These are phyloP conservation scores for Pascua guehoae DNA, from an alignment of 1,284 basidiomycete species.

Conservation along the genomic window DNA sequence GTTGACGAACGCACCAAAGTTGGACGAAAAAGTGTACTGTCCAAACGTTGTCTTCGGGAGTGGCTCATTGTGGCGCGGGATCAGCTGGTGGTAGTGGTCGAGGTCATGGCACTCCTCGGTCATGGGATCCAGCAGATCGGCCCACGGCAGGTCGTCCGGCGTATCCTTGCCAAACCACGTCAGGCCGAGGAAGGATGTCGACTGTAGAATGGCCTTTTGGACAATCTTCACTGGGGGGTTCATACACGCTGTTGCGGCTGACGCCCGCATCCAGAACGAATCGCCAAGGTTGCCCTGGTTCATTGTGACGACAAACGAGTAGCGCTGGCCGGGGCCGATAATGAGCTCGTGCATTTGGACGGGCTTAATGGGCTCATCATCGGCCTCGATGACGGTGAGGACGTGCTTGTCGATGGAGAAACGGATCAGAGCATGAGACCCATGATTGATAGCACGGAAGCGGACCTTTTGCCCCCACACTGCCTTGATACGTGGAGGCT, in stretches of 20 bases:
- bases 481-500: not conserved
- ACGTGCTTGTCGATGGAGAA: constrained; percentile 36
- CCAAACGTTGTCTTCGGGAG: not conserved
- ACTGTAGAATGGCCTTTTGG: constrained; percentile 8
- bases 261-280: constrained; percentile 38
- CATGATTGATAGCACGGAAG: constrained; percentile 28
- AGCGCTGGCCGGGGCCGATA: constrained; percentile 35
- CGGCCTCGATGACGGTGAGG: constrained; percentile 31
- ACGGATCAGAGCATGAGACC: constrained; percentile 15
- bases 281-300: constrained; percentile 25
- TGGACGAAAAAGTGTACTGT: constrained; percentile 5
- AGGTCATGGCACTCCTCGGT: constrained; percentile 6
- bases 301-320: constrained; percentile 38
- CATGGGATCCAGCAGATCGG: not conserved
- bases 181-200: constrained; percentile 11
- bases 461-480: constrained; percentile 3
- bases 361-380: constrained; percentile 26
- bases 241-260: constrained; percentile 16
- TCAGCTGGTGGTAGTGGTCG: constrained; percentile 4
- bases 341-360: constrained; percentile 27
- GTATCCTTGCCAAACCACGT: constrained; percentile 4
- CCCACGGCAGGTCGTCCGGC: constrained; percentile 26
- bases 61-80: constrained; percentile 17
- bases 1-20: constrained; percentile 22
- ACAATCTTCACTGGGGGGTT: not conserved